Conservation (phyloP, 495 filamentous ascomycete genomes). For the Cairneyella variabilis region DNA sequence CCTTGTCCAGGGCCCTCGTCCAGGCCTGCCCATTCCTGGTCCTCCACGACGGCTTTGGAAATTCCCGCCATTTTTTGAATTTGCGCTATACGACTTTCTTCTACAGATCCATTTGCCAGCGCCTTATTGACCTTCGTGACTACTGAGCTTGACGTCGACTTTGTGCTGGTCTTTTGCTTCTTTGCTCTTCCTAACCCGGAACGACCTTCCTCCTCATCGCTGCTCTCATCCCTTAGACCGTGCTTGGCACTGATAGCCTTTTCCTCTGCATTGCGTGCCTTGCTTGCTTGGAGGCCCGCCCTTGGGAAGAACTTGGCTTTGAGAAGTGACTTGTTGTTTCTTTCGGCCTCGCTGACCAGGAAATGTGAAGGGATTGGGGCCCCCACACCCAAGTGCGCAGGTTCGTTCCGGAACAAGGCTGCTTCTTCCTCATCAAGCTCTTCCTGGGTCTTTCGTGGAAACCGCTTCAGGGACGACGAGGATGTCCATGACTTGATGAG, state of each 20-base stretch:
- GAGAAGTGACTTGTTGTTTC: conserved; percentile 34
- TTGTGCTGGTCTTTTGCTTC: conserved; percentile 30
- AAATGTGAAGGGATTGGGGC: conserved; percentile 38
- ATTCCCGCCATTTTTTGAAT: too few relatives aligned
- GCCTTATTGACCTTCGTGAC: too few relatives aligned
- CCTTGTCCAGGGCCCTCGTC: too few relatives aligned
- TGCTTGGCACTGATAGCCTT: conserved; percentile 27
- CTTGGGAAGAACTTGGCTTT: conserved; percentile 36
- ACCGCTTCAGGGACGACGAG: conserved; percentile 9
- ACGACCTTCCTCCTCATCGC: conserved; percentile 52
- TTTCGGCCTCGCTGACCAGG: conserved; percentile 32
- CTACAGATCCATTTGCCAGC: too few relatives aligned
- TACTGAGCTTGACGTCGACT: too few relatives aligned
- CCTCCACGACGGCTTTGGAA: too few relatives aligned
- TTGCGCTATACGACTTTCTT: too few relatives aligned
- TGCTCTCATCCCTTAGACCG: conserved; percentile 24
- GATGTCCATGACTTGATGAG: conserved; percentile 44
- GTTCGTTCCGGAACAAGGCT: conserved; percentile 36
- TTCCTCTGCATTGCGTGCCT: conserved; percentile 28
- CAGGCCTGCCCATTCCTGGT: too few relatives aligned
- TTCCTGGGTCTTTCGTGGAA: conserved; percentile 38
- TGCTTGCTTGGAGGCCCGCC: conserved; percentile 22
- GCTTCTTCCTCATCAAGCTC: conserved; percentile 42
- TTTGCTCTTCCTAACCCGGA: conserved; percentile 48
- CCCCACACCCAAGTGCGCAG: conserved; percentile 40